Conservation (phyloP, 768 basidiomycete genomes). For the Sutorius australiensis region DNA sequence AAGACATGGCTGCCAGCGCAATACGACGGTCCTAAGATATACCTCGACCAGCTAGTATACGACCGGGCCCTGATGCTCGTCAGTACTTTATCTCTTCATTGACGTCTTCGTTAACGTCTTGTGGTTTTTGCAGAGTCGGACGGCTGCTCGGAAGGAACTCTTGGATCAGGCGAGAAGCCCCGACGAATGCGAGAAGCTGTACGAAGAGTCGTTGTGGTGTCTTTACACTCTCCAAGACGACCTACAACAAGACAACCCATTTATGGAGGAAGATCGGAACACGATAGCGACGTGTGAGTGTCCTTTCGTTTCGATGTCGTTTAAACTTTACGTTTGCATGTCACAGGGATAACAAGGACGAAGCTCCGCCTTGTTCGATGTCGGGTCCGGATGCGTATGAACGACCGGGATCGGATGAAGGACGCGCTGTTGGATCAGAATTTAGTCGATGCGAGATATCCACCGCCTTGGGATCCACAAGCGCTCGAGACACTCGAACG, state of each 20-base stretch:
- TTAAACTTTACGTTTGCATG: neutral
- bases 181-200: slow-evolving; percentile 87
- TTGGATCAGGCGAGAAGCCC: slow-evolving; percentile 71
- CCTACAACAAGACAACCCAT: slow-evolving; percentile 77
- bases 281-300: slow-evolving; percentile 73
- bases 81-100: slow-evolving; percentile 28
- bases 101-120: neutral
- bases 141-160: slow-evolving; percentile 87
- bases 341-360: slow-evolving; percentile 76
- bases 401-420: slow-evolving; percentile 62
- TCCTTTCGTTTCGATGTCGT: neutral
- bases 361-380: slow-evolving; percentile 80
- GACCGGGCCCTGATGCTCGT: slow-evolving; percentile 87
- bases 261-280: slow-evolving; percentile 76
- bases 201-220: slow-evolving; percentile 94
- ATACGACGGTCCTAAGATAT: slow-evolving; percentile 77
- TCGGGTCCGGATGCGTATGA: slow-evolving; percentile 74
- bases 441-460: slow-evolving; percentile 65
- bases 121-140: slow-evolving; percentile 64
- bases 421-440: slow-evolving; percentile 80
- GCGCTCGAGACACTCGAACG: slow-evolving; percentile 29
- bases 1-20: slow-evolving; percentile 86
- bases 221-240: slow-evolving; percentile 91
- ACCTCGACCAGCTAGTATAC: slow-evolving; percentile 88
- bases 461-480: slow-evolving; percentile 68